A percentile compares a stretch with the other conserved stretches of the same genome.
Conservation (phyloP, 768 basidiomycete genomes). For the Pleurotus sapidus region DNA sequence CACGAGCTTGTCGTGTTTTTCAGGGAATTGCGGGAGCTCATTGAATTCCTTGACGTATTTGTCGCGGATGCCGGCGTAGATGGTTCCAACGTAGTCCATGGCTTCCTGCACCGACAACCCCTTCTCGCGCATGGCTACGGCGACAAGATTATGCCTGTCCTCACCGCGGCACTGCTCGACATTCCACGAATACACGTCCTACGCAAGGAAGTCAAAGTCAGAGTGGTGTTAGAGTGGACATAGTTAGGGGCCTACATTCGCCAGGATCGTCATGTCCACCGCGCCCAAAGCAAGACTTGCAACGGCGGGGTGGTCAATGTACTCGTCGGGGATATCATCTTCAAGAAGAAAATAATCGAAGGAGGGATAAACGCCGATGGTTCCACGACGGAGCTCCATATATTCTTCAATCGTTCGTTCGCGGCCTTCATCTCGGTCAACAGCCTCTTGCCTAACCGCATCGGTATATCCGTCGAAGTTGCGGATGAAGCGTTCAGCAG, state of each 20-base stretch:
- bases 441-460: slow-evolving; percentile 38
- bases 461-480: slow-evolving; percentile 31
- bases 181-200: slow-evolving; percentile 21
- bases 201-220: neutral
- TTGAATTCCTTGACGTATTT: slow-evolving; percentile 33
- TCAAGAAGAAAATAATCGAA: slow-evolving; percentile 32
- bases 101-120: slow-evolving; percentile 35
- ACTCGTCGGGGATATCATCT: slow-evolving; percentile 37
- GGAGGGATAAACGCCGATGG: slow-evolving; percentile 35
- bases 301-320: slow-evolving; percentile 37
- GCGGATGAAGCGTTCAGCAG: slow-evolving; percentile 33
- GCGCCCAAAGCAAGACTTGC: slow-evolving; percentile 20
- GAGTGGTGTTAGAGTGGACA: neutral
- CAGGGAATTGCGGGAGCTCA: slow-evolving; percentile 38
- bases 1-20: slow-evolving; percentile 37
- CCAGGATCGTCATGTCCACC: slow-evolving; percentile 32
- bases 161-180: slow-evolving; percentile 27
- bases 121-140: slow-evolving; percentile 46
- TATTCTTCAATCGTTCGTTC: slow-evolving; percentile 38
- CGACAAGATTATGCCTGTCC: slow-evolving; percentile 42
- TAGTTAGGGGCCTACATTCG: slow-evolving; percentile 20
- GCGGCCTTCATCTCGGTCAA: slow-evolving; percentile 28
- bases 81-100: slow-evolving; percentile 31
- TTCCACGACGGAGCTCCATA: slow-evolving; percentile 35
- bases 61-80: slow-evolving; percentile 32